Conservation (phyloP, 1,284 basidiomycete genomes). For the Sanghuangporus baumii region DNA sequence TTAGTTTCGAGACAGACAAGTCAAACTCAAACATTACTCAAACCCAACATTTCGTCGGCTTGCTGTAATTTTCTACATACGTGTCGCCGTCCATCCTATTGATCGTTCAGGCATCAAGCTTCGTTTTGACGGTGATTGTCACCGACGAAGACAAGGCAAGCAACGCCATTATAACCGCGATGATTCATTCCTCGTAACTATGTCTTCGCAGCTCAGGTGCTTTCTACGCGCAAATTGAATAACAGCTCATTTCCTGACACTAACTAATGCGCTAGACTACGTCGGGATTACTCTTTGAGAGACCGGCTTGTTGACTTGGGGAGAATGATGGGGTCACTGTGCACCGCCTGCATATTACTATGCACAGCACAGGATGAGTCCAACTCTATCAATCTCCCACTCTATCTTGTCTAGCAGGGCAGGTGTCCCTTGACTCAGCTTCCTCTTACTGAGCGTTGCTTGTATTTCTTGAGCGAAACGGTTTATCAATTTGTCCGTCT, state of each 20-base stretch:
- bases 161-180: not conserved
- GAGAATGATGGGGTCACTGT: conserved; percentile 7
- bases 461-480: conserved; percentile 7
- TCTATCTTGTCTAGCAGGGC: not conserved
- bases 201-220: not conserved
- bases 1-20: too few relatives aligned
- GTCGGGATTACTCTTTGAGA: not conserved
- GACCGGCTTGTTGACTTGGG: not conserved
- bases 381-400: conserved; percentile 2
- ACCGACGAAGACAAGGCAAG: not conserved
- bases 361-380: conserved; percentile 10
- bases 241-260: not conserved
- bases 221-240: not conserved
- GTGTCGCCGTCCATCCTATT: not conserved
- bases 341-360: conserved; percentile 4
- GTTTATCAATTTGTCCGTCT: conserved; percentile 3
- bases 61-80: not conserved
- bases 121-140: not conserved
- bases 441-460: not conserved
- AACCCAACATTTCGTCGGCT: not conserved
- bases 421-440: not conserved
- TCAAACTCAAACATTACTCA: not conserved
- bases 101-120: not conserved
- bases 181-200: not conserved
- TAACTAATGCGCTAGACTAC: not conserved